Percentiles rank a stretch among this genome's conserved stretches.
Conservation (phyloP, 352 stramenopile species). For the Globisporangium megalacanthum region DNA sequence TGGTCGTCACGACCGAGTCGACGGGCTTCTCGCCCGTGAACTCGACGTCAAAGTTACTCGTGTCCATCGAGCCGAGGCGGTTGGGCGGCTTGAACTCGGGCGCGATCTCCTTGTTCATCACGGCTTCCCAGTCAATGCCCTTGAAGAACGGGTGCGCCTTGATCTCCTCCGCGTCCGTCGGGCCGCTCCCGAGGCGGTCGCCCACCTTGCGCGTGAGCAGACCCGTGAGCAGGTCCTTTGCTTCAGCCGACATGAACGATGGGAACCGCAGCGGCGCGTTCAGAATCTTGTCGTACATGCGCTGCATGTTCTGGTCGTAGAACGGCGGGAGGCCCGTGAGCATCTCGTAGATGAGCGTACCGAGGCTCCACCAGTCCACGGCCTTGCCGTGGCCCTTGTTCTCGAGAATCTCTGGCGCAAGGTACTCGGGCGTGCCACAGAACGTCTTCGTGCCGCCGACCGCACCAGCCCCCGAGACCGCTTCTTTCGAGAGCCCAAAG, state of each 20-base stretch:
- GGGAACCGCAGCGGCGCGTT: conserved; percentile 85
- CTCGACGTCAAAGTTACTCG: conserved; percentile 93
- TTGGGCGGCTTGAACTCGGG: conserved; percentile 91
- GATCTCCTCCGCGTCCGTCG: conserved; percentile 89
- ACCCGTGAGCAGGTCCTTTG: conserved; percentile 78
- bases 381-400: conserved; percentile 91
- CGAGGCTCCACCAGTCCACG: conserved; percentile 89
- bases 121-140: conserved; percentile 88
- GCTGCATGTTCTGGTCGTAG: conserved; percentile 94
- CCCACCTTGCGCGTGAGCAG: conserved; percentile 86
- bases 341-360: conserved; percentile 95
- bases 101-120: conserved; percentile 83
- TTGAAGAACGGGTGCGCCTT: conserved; percentile 92
- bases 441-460: conserved; percentile 87
- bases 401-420: conserved; percentile 93
- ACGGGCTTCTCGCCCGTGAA: conserved; percentile 91
- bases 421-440: conserved; percentile 93
- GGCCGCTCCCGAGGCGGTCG: conserved; percentile 82
- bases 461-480: conserved; percentile 76
- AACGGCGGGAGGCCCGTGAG: conserved; percentile 89
- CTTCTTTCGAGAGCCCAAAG: conserved; percentile 94
- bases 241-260: conserved; percentile 89
- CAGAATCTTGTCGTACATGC: conserved; percentile 94
- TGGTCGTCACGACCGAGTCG: conserved; percentile 88
- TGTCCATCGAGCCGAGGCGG: conserved; percentile 87